These are phyloP conservation scores for Pseudogymnoascus sp. DNA, from an alignment of 2,329 filamentous ascomycete genomes.

Conservation along the genomic window DNA sequence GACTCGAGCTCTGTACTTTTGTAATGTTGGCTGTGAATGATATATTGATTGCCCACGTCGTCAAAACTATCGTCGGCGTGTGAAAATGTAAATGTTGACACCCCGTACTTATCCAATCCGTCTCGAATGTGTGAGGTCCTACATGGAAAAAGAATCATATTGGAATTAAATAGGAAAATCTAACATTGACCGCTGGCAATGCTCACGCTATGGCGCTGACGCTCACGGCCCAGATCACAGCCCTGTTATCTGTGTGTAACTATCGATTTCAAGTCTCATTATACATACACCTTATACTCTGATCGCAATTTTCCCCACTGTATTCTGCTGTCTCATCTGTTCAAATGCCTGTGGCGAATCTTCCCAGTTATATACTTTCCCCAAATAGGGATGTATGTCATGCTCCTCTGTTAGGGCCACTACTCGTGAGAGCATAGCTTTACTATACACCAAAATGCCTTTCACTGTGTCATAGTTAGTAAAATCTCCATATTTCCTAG, in stretches of 20 bases:
- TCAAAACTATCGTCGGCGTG: neutral
- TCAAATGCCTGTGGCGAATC: neutral
- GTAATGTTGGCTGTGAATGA: neutral
- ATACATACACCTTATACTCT: conserved; percentile 11
- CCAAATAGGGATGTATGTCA: neutral
- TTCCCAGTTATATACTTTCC: conserved; percentile 2
- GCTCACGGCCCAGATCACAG: neutral
- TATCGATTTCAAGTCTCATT: neutral
- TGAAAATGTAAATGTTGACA: neutral
- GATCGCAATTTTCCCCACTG: conserved; percentile 10
- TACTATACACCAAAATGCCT: neutral
- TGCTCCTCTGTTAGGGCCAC: neutral
- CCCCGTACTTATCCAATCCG: neutral
- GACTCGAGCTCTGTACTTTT: neutral
- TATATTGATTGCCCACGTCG: neutral
- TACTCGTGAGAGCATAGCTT: neutral
- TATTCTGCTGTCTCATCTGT: neutral
- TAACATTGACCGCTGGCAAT: neutral
- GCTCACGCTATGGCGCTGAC: neutral
- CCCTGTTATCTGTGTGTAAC: neutral
- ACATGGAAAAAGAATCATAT: neutral
- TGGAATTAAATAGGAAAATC: neutral
- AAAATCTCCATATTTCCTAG: neutral
- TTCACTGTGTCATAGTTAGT: neutral
- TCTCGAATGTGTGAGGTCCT: neutral